Evolutionary conservation across 129 eudicot species (phyloP).

Genomic region (Deinandra increscens): DNA sequence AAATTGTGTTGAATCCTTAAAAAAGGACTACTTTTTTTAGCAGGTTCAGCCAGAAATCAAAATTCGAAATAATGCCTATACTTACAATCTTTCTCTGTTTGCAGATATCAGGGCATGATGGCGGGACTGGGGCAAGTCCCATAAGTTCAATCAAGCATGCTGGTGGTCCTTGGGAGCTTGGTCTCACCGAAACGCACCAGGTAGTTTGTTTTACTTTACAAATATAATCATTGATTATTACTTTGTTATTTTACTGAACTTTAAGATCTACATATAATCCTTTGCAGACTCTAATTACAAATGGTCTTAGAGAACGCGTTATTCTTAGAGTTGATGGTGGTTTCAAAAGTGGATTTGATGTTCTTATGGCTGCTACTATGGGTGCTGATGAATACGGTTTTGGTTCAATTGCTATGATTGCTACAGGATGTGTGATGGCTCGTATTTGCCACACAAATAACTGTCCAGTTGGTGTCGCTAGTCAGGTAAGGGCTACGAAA

Average conservation of each 20-base stretch:
- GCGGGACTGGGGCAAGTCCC: constrained; percentile 99
- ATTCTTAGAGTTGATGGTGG: constrained; percentile 98
- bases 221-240: not conserved
- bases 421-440: constrained; percentile 99
- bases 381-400: constrained; percentile 99
- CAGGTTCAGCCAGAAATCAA: not conserved
- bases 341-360: constrained; percentile 97
- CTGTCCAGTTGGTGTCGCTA: constrained; percentile 99
- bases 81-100: constrained; percentile 18
- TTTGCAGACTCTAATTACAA: constrained; percentile 73
- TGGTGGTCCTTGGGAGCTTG: constrained; percentile 99
- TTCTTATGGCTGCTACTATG: constrained; percentile 97
- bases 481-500: constrained; percentile 58
- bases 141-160: constrained; percentile 99
- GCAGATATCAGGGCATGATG: constrained; percentile 99
- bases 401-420: constrained; percentile 98
- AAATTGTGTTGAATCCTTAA: not conserved
- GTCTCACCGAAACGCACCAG: constrained; percentile 97
- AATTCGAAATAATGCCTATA: not conserved
- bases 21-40: not conserved
- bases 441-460: constrained; percentile 99
- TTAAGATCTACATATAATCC: not conserved
- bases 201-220: constrained; percentile 30
- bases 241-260: not conserved
- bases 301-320: constrained; percentile 98